A percentile compares a stretch with the other conserved stretches of the same genome.
These are phyloP conservation scores for Colletotrichum simmondsii DNA, from an alignment of 2,329 filamentous ascomycete species.

Conservation along the genomic window DNA sequence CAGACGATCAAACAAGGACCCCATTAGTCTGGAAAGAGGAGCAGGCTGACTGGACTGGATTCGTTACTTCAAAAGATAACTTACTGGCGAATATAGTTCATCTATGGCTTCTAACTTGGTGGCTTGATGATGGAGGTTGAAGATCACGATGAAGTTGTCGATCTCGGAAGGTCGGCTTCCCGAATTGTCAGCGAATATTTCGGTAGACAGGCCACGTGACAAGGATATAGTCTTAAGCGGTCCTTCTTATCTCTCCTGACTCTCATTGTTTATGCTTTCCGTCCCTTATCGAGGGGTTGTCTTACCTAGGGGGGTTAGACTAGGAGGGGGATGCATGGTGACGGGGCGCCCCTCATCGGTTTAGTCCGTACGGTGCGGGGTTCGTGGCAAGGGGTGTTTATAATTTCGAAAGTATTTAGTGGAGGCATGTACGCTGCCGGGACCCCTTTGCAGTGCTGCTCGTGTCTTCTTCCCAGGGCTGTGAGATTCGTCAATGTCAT, in stretches of 20 bases:
- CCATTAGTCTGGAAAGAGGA: not conserved
- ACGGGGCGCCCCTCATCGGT: constrained; percentile 4
- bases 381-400: constrained; percentile 1
- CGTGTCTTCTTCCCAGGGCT: constrained; percentile 15
- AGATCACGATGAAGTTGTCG: not conserved
- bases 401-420: constrained; percentile 19
- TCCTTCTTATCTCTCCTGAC: not conserved
- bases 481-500: constrained; percentile 37
- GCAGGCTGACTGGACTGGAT: not conserved
- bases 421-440: constrained; percentile 16
- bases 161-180: not conserved
- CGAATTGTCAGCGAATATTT: not conserved
- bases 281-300: not conserved
- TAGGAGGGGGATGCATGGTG: constrained; percentile 4
- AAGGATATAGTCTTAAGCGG: not conserved
- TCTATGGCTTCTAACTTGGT: not conserved
- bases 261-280: not conserved
- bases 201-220: not conserved
- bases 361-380: constrained; percentile 11
- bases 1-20: not conserved
- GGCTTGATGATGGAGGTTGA: not conserved
- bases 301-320: not conserved
- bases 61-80: not conserved
- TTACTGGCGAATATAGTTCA: not conserved
- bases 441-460: constrained; percentile 3